Conservation (phyloP, 345 rosid species). For the Leavenworthia alabamica region DNA sequence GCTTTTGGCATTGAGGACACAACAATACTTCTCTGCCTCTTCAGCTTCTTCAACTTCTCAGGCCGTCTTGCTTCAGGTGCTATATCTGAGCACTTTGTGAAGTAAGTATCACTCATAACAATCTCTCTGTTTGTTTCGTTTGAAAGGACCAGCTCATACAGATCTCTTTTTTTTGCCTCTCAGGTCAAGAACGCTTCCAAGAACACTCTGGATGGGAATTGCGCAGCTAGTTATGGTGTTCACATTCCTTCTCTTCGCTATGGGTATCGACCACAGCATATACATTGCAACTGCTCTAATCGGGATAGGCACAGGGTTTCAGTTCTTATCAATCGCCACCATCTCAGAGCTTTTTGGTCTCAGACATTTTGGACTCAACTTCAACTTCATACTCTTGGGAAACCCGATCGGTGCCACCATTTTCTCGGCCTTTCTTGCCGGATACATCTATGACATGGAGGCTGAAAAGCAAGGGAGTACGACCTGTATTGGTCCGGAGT, state of each 20-base stretch:
- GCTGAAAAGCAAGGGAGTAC: constrained; percentile 76
- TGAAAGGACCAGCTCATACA: background rate
- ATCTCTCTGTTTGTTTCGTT: background rate
- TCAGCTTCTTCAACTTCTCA: constrained; percentile 76
- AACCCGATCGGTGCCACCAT: constrained; percentile 87
- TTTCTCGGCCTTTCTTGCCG: constrained; percentile 80
- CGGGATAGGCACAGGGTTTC: constrained; percentile 69
- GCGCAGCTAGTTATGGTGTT: constrained; percentile 51
- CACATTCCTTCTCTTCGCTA: constrained; percentile 55
- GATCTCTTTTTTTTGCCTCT: constrained; percentile 16
- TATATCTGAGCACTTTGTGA: constrained; percentile 85
- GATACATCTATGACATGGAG: constrained; percentile 71
- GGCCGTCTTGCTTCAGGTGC: constrained; percentile 89
- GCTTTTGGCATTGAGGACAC: constrained; percentile 72
- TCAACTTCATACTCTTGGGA: constrained; percentile 69
- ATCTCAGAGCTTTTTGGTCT: constrained; percentile 91
- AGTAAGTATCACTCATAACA: constrained; percentile 34
- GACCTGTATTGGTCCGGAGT: constrained; percentile 69
- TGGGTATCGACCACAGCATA: constrained; percentile 47
- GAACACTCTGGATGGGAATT: constrained; percentile 70
- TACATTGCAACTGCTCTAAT: constrained; percentile 61
- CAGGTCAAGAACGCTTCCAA: constrained; percentile 60
- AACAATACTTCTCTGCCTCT: constrained; percentile 58
- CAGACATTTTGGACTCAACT: constrained; percentile 77
- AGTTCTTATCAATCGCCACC: constrained; percentile 63